Evolutionary conservation across 2,329 filamentous ascomycete genomes (phyloP).

Genomic region (Aspergillus brasiliensis): DNA sequence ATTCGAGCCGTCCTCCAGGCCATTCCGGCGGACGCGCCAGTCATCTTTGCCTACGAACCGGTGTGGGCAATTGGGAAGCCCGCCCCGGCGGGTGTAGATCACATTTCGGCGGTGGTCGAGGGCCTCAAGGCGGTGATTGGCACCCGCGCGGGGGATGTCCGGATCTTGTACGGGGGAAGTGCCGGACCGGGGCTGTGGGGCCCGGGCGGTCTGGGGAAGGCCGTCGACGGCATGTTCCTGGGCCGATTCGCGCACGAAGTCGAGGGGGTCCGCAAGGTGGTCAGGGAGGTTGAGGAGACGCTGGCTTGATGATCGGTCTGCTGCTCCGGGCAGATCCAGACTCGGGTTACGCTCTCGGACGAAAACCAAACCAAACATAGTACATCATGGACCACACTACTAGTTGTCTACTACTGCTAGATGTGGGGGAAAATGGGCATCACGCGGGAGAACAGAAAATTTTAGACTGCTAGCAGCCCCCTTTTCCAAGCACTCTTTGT

Average conservation of each 20-base stretch:
- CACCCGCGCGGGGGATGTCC: constrained; percentile 58
- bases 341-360: not conserved
- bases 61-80: constrained; percentile 84
- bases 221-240: constrained; percentile 78
- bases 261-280: constrained; percentile 69
- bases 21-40: constrained; percentile 64
- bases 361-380: not conserved
- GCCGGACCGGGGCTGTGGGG: constrained; percentile 76
- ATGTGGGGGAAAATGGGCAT: not conserved
- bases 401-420: not conserved
- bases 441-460: not conserved
- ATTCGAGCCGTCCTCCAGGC: constrained; percentile 64
- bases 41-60: constrained; percentile 82
- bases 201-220: constrained; percentile 58
- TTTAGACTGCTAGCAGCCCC: not conserved
- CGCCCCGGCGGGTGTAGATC: constrained; percentile 69
- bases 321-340: not conserved
- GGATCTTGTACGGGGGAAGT: constrained; percentile 80
- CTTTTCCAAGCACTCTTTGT: not conserved
- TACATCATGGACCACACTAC: not conserved
- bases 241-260: constrained; percentile 81
- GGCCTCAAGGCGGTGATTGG: constrained; percentile 61
- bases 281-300: constrained; percentile 66
- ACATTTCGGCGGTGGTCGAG: constrained; percentile 71
- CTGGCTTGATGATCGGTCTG: constrained; percentile 18